These are phyloP conservation scores for Cinnamomum micranthum DNA, from an alignment of 164 flowering plant genomes.

Conservation along the genomic window DNA sequence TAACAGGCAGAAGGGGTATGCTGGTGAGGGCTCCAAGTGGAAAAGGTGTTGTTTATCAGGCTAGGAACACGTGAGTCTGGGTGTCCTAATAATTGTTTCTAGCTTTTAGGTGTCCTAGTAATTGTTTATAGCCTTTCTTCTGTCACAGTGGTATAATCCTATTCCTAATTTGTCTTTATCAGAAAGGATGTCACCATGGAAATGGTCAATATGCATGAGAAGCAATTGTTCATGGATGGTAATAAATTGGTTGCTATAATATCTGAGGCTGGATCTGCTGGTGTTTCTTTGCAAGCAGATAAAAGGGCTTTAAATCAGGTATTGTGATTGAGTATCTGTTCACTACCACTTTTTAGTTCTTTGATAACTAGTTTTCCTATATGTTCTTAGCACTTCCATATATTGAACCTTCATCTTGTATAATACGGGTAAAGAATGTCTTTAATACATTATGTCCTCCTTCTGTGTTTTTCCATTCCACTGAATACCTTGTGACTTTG, in stretches of 20 bases:
- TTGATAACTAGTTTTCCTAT: not conserved
- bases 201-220: constrained; percentile 99
- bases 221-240: constrained; percentile 93
- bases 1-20: constrained; percentile 97
- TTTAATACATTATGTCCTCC: not conserved
- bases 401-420: not conserved
- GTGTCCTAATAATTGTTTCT: not conserved
- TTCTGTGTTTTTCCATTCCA: not conserved
- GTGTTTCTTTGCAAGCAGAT: constrained; percentile 97
- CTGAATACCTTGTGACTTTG: constrained; percentile 3
- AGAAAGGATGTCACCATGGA: constrained; percentile 96
- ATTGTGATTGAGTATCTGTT: not conserved
- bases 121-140: not conserved
- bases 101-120: not conserved
- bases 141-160: not conserved
- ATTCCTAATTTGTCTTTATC: constrained; percentile 11
- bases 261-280: constrained; percentile 99
- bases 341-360: not conserved
- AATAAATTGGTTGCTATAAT: constrained; percentile 88
- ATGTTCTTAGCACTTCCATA: not conserved
- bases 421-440: not conserved
- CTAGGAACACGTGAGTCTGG: constrained; percentile 85
- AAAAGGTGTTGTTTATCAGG: constrained; percentile 94
- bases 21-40: constrained; percentile 89
- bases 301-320: constrained; percentile 94